Evolutionary conservation across 1,284 basidiomycete genomes (phyloP).

Genomic region (Apiotrichum veenhuisii): DNA sequence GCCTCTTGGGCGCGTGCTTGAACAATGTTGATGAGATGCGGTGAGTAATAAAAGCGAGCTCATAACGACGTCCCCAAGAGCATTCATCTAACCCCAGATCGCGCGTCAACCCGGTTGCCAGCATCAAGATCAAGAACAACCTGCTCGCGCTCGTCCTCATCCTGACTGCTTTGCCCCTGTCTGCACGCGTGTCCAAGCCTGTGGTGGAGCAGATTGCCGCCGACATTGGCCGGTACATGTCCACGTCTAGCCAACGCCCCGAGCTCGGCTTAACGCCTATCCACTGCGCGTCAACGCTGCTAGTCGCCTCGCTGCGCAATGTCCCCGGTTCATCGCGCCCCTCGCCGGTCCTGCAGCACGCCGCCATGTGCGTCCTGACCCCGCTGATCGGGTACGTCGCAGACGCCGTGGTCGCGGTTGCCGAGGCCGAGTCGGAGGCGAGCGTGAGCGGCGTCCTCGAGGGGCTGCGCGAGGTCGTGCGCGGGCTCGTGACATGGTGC

Average conservation of each 20-base stretch:
- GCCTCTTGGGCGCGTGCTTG: constrained; percentile 77
- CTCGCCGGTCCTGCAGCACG: constrained; percentile 63
- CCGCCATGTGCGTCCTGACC: constrained; percentile 69
- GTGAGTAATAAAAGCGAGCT: constrained; percentile 55
- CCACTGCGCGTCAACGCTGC: constrained; percentile 79
- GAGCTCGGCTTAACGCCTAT: constrained; percentile 82
- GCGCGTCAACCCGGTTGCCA: constrained; percentile 69
- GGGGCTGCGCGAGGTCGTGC: constrained; percentile 73
- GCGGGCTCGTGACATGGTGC: constrained; percentile 68
- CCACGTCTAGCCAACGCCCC: constrained; percentile 53
- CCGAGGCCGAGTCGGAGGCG: constrained; percentile 55
- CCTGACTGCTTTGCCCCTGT: constrained; percentile 70
- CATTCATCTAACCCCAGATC: constrained; percentile 56
- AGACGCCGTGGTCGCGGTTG: constrained; percentile 59
- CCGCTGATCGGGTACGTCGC: constrained; percentile 74
- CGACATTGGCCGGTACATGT: constrained; percentile 68
- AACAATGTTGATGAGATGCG: constrained; percentile 87
- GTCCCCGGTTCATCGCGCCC: constrained; percentile 22
- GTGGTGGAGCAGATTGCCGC: constrained; percentile 82
- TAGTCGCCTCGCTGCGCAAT: constrained; percentile 55
- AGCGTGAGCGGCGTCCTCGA: constrained; percentile 12
- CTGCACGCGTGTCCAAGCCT: constrained; percentile 65
- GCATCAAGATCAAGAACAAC: constrained; percentile 86
- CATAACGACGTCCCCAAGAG: no score
- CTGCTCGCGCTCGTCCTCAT: constrained; percentile 80